phyloP scores from a whole-genome alignment of 179 eudicot genomes.

The Spinacia oleracea region DNA sequence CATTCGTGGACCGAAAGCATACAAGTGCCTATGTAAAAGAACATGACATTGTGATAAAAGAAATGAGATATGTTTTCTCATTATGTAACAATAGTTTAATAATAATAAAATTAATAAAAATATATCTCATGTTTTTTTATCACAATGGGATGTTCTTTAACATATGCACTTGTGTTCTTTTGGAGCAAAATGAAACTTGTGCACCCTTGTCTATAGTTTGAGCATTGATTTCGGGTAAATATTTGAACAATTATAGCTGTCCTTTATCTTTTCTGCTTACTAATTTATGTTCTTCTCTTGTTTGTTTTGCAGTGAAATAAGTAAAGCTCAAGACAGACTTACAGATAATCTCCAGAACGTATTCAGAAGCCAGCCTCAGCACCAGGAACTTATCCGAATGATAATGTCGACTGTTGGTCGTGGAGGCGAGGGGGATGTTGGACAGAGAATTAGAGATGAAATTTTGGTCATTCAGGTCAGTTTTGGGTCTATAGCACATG shows the following conservation, averaged over 20 bases:
- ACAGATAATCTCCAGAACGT: constrained; percentile 82
- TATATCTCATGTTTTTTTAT: no score
- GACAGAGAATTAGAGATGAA: constrained; percentile 98
- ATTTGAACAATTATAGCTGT: background rate
- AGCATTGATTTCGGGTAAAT: background rate
- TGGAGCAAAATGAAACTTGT: no score
- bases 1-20: no score
- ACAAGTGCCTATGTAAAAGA: no score
- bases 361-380: constrained; percentile 59
- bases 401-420: constrained; percentile 98
- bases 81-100: no score
- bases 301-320: constrained; percentile 75
- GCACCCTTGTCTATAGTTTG: no score
- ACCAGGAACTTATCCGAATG: constrained; percentile 82
- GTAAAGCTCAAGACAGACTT: constrained; percentile 96
- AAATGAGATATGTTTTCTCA: no score
- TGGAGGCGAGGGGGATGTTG: constrained; percentile 99
- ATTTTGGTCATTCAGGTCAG: constrained; percentile 92
- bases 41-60: no score
- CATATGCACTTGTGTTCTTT: no score
- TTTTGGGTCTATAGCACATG: background rate
- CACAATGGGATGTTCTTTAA: no score
- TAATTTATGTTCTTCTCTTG: background rate
- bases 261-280: background rate
- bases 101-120: no score